phyloP scores from a whole-genome alignment of 2,329 filamentous ascomycete genomes.

The Huntiella moniliformis region DNA sequence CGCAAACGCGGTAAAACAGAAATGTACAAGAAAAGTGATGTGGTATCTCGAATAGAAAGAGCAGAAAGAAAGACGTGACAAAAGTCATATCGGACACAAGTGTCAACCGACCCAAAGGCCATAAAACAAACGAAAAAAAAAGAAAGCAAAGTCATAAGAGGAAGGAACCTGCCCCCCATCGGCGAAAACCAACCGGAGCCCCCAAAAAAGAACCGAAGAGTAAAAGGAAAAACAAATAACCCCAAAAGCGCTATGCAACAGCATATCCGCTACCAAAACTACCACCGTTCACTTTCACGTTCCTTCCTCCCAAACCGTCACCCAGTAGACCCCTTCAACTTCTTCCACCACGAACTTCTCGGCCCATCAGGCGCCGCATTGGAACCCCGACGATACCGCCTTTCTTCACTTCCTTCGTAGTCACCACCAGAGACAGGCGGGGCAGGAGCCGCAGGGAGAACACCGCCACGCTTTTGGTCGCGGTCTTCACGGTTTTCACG shows the following conservation, averaged over 20 bases:
- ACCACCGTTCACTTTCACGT: background rate
- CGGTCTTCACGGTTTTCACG: constrained; percentile 18
- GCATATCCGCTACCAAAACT: background rate
- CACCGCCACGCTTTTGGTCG: constrained; percentile 15
- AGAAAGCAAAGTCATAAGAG: constrained; percentile 3
- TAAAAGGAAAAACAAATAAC: background rate
- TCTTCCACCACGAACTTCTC: constrained; percentile 41
- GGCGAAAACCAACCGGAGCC: background rate
- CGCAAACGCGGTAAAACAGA: too few species aligned
- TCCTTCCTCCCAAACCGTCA: constrained; percentile 5
- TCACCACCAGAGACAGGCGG: constrained; percentile 14
- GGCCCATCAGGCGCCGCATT: constrained; percentile 27
- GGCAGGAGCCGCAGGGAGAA: constrained; percentile 11
- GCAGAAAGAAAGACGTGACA: background rate
- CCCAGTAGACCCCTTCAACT: constrained; percentile 25
- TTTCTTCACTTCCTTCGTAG: constrained; percentile 28
- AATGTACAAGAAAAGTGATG: background rate
- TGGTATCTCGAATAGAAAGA: background rate
- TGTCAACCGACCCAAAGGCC: background rate
- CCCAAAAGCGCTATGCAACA: background rate
- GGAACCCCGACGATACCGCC: constrained; percentile 23
- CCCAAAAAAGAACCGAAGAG: background rate
- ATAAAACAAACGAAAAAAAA: background rate
- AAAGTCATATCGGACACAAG: background rate
- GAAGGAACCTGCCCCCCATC: background rate